Conservation (phyloP, 176 grass and related monocot species). For the Rhipidocladum racemiflorum region DNA sequence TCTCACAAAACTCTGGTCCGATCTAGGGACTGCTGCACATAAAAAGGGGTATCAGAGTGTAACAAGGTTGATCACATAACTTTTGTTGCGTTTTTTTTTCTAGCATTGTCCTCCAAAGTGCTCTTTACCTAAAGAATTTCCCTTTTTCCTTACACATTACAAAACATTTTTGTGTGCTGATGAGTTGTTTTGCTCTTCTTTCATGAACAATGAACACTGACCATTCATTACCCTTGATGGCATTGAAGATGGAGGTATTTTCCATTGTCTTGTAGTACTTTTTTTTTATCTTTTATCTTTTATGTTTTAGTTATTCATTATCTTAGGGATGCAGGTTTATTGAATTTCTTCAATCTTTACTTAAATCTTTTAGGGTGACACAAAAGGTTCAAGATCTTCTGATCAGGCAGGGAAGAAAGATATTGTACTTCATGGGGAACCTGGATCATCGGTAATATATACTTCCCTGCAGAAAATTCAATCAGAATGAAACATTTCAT, state of each 20-base stretch:
- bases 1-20: too few species aligned
- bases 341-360: not conserved
- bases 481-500: not conserved
- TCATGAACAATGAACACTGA: constrained; percentile 17
- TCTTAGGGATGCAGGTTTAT: not conserved
- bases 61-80: not conserved
- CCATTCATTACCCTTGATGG: constrained; percentile 7
- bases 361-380: constrained; percentile 51
- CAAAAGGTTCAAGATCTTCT: constrained; percentile 51
- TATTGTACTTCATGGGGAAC: constrained; percentile 39
- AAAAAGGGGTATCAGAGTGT: too few species aligned
- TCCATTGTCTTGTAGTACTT: not conserved
- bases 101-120: not conserved
- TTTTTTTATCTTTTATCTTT: not conserved
- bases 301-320: not conserved
- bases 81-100: not conserved
- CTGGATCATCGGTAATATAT: constrained; percentile 50
- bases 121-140: not conserved
- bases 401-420: constrained; percentile 63
- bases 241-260: constrained; percentile 49
- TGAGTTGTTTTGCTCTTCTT: constrained; percentile 1
- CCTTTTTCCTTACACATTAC: constrained; percentile 12
- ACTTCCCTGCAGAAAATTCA: not conserved
- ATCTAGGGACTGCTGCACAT: too few species aligned
- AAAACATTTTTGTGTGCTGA: constrained; percentile 25